Evolutionary conservation across 768 basidiomycete species (phyloP).

Genomic region (Panaeolus papilionaceus): DNA sequence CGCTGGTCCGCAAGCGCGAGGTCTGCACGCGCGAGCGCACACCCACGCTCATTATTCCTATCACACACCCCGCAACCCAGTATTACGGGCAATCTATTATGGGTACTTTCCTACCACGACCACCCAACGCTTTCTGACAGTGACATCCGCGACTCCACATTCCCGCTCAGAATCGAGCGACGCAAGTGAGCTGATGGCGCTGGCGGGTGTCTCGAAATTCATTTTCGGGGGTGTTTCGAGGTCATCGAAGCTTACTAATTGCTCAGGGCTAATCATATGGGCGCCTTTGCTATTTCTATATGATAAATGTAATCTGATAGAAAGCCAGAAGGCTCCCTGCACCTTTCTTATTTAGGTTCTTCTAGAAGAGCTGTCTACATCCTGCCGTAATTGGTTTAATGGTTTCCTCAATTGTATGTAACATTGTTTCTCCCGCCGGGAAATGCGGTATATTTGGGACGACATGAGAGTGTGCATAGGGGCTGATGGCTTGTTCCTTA

Average conservation of each 20-base stretch:
- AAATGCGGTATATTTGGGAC: constrained; percentile 9
- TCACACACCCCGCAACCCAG: background rate
- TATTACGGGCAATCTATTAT: background rate
- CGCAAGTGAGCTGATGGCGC: background rate
- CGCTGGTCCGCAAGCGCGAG: background rate
- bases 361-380: background rate
- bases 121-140: background rate
- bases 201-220: background rate
- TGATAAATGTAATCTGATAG: background rate
- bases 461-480: background rate
- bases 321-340: background rate
- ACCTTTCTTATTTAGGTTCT: background rate
- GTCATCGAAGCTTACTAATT: background rate
- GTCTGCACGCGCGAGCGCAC: background rate
- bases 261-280: background rate
- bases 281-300: background rate
- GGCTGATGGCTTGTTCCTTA: background rate
- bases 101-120: background rate
- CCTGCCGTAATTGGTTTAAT: background rate
- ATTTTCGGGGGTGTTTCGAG: background rate
- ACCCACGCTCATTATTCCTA: background rate
- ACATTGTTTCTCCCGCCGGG: constrained; percentile 6
- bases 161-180: background rate
- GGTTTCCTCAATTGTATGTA: background rate
- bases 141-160: background rate